A percentile compares a stretch with the other conserved stretches of the same genome.
Evolutionary conservation across 202 grass and related monocot species (phyloP).

Genomic region (Setaria viridis): DNA sequence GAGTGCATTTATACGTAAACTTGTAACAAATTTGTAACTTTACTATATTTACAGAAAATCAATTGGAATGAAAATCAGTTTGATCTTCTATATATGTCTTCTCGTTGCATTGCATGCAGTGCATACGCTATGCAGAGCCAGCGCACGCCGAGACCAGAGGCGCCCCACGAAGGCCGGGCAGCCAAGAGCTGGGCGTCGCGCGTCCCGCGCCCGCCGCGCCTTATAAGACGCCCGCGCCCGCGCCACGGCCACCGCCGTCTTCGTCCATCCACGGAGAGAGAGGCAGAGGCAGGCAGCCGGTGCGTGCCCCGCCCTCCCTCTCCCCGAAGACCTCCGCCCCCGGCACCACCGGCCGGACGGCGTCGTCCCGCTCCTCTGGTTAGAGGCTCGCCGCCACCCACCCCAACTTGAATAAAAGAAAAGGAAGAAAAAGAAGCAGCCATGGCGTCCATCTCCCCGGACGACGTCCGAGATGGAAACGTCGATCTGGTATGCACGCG

Average conservation of each 20-base stretch:
- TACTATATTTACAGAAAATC: no score
- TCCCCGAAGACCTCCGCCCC: slow-evolving; percentile 35
- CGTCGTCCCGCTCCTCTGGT: neutral
- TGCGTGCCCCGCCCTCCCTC: slow-evolving; percentile 51
- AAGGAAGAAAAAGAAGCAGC: neutral
- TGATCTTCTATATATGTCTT: no score
- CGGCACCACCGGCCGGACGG: slow-evolving; percentile 6
- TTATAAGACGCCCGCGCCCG: slow-evolving; percentile 35
- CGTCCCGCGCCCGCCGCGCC: neutral
- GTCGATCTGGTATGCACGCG: slow-evolving; percentile 62
- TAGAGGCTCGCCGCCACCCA: neutral
- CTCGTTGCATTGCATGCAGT: no score
- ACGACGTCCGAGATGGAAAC: slow-evolving; percentile 59
- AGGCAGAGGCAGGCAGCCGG: slow-evolving; percentile 45
- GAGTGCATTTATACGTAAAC: no score
- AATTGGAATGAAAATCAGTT: no score
- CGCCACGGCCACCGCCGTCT: slow-evolving; percentile 2
- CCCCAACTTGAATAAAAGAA: neutral
- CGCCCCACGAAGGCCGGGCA: slow-evolving; percentile 29
- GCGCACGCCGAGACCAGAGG: slow-evolving; percentile 30
- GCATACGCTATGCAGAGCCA: neutral
- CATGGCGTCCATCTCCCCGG: slow-evolving; percentile 77
- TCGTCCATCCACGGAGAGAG: slow-evolving; percentile 47
- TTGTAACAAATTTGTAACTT: no score
- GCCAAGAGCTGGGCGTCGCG: neutral